Evolutionary conservation across 1,284 basidiomycete genomes (phyloP).

Genomic region (Ceratobasidium sp.): DNA sequence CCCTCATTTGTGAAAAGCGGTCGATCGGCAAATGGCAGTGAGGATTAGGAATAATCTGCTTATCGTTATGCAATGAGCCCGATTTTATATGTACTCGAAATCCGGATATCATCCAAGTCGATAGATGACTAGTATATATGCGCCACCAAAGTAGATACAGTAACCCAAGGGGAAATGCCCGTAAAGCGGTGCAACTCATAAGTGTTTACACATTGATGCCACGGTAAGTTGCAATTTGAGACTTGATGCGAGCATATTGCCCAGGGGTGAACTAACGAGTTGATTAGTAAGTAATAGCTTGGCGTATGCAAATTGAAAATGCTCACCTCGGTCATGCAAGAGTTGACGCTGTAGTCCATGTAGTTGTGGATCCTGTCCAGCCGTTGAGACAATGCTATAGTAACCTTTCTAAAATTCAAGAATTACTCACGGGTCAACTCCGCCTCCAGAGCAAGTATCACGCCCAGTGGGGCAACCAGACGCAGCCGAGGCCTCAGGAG

Average conservation of each 20-base stretch:
- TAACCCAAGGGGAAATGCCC: too few species aligned
- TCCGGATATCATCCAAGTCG: neutral
- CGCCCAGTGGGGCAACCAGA: slow-evolving; percentile 39
- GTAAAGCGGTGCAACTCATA: too few species aligned
- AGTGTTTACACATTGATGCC: slow-evolving; percentile 46
- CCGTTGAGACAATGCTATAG: neutral
- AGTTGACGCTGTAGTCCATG: slow-evolving; percentile 38
- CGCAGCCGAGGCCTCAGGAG: slow-evolving; percentile 36
- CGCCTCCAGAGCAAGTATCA: slow-evolving; percentile 41
- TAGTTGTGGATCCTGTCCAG: slow-evolving; percentile 36
- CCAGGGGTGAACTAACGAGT: slow-evolving; percentile 55
- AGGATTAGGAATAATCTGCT: too few species aligned
- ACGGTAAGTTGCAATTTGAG: slow-evolving; percentile 58
- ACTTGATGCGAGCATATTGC: slow-evolving; percentile 53
- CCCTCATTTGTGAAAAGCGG: too few species aligned
- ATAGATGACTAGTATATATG: too few species aligned
- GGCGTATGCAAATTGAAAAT: neutral
- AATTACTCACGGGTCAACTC: slow-evolving; percentile 38
- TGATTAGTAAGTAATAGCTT: neutral
- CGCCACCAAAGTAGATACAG: too few species aligned
- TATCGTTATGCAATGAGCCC: too few species aligned
- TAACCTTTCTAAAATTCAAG: neutral
- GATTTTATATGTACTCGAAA: neutral
- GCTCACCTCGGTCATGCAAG: slow-evolving; percentile 40
- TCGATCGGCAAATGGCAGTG: too few species aligned